These are phyloP conservation scores for Colletotrichum liriopes DNA, from an alignment of 2,329 filamentous ascomycete genomes.

Conservation along the genomic window DNA sequence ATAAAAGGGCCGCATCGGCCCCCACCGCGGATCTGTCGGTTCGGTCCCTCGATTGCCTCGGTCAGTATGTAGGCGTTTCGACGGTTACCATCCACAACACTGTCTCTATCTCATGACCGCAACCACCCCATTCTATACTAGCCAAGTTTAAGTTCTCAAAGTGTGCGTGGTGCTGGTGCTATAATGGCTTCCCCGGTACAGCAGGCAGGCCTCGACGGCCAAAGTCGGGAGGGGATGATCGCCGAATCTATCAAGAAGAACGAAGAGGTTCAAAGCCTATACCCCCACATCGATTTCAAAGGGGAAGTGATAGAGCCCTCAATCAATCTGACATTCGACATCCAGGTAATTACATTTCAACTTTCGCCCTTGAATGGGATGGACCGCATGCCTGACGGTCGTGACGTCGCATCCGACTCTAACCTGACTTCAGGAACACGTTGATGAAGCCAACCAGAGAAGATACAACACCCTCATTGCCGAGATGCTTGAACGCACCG, in stretches of 20 bases:
- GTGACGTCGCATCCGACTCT: neutral
- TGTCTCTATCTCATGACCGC: neutral
- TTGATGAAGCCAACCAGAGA: conserved; percentile 33
- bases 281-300: conserved; percentile 34
- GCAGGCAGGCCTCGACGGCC: conserved; percentile 8
- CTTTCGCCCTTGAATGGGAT: too few relatives aligned
- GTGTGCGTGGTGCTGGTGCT: neutral
- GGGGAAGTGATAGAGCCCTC: conserved; percentile 22
- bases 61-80: neutral
- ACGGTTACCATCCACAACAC: neutral
- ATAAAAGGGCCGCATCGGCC: conserved; percentile 13
- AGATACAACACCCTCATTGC: conserved; percentile 38
- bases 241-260: conserved; percentile 29
- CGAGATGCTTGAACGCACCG: conserved; percentile 33
- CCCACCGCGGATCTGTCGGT: neutral
- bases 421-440: conserved; percentile 14
- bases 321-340: conserved; percentile 35
- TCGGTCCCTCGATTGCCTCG: neutral
- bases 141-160: neutral
- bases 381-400: neutral
- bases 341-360: conserved; percentile 9
- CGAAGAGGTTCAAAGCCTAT: conserved; percentile 24
- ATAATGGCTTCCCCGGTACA: neutral
- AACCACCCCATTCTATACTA: too few relatives aligned
- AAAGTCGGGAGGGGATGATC: conserved; percentile 35